These are phyloP conservation scores for Entomortierella chlamydospora DNA, from an alignment of 192 early-diverging fungal species.

Conservation along the genomic window DNA sequence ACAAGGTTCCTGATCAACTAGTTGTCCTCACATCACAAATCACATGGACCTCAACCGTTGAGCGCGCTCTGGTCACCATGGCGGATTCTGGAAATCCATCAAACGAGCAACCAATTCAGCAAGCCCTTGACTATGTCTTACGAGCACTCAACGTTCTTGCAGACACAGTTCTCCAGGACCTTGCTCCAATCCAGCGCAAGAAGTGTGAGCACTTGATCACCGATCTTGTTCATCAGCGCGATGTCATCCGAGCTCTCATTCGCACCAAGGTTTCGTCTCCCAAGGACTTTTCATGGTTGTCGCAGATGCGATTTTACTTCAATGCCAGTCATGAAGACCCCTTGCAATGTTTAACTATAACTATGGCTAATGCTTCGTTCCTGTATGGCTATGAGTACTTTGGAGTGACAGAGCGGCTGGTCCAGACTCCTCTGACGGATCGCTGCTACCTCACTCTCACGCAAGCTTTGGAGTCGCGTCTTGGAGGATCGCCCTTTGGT, in stretches of 20 bases:
- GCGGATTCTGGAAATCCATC: constrained; percentile 45
- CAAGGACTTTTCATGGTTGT: constrained; percentile 95
- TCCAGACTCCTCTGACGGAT: constrained; percentile 99
- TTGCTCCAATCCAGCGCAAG: constrained; percentile 82
- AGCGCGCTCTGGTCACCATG: constrained; percentile 72
- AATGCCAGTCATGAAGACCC: constrained; percentile 69
- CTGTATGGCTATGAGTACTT: constrained; percentile 98
- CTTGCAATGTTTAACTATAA: constrained; percentile 77
- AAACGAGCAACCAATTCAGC: constrained; percentile 62
- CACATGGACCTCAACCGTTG: constrained; percentile 91
- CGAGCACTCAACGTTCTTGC: constrained; percentile 88
- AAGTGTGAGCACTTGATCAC: constrained; percentile 99
- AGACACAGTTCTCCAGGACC: constrained; percentile 91
- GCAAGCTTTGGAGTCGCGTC: constrained; percentile 91
- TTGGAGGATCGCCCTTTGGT: constrained; percentile 98
- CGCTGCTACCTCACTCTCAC: constrained; percentile 98
- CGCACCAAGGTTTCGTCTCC: constrained; percentile 59
- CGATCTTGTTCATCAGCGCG: constrained; percentile 98
- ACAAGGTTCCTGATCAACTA: constrained; percentile 92
- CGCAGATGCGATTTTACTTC: constrained; percentile 94
- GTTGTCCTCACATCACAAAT: constrained; percentile 92
- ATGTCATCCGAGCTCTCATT: constrained; percentile 82
- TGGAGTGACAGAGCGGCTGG: constrained; percentile 95
- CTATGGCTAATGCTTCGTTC: constrained; percentile 96
- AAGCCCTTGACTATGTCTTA: constrained; percentile 71